phyloP scores from a whole-genome alignment of 2,329 filamentous ascomycete species.

The Fusarium concolor region DNA sequence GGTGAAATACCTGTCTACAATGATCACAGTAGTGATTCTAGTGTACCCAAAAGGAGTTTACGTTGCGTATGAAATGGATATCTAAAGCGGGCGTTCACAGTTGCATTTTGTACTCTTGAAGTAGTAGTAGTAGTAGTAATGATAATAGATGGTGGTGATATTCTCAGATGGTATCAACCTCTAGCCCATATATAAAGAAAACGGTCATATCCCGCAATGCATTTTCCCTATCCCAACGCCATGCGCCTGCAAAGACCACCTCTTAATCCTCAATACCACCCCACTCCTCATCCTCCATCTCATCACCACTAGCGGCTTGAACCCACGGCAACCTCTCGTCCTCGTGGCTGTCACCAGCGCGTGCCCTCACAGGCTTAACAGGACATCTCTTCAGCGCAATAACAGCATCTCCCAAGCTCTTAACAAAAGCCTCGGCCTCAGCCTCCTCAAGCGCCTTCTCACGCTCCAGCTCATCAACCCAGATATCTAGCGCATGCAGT shows the following conservation, averaged over 20 bases:
- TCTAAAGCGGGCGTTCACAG: constrained; percentile 32
- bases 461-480: constrained; percentile 88
- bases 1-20: constrained; percentile 25
- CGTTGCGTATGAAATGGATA: constrained; percentile 35
- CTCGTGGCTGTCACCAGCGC: constrained; percentile 75
- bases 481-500: constrained; percentile 90
- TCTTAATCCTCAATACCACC: constrained; percentile 74
- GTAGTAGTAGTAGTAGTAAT: constrained; percentile 24
- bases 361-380: constrained; percentile 77
- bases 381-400: constrained; percentile 67
- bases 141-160: constrained; percentile 35
- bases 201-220: constrained; percentile 11
- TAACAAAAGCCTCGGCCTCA: constrained; percentile 61
- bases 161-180: constrained; percentile 43
- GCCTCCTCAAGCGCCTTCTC: constrained; percentile 63
- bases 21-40: constrained; percentile 5
- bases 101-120: constrained; percentile 16
- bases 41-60: background rate
- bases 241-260: constrained; percentile 35
- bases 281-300: constrained; percentile 62
- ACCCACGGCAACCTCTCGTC: constrained; percentile 80
- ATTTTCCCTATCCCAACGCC: constrained; percentile 45
- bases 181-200: constrained; percentile 29
- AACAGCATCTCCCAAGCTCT: constrained; percentile 65
- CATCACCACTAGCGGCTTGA: constrained; percentile 48